Base-by-base conservation (phyloP, 371 early-diverging fungal species). In the Sporodiniella umbellata region DNA sequence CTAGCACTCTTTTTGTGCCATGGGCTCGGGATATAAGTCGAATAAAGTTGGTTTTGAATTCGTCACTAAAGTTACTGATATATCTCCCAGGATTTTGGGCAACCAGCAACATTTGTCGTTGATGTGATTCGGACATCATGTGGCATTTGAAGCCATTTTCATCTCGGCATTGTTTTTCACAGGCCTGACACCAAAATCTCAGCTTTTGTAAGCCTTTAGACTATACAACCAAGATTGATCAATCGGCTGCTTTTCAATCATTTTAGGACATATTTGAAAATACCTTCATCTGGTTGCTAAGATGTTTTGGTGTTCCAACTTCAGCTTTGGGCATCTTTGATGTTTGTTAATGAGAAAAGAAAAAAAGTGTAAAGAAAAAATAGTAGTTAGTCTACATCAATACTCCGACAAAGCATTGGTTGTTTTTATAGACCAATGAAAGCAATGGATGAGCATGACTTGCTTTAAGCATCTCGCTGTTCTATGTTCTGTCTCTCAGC, bases 111-210 rank as follows among this genome's bases (percentile, higher is more conserved):
- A 96, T 94, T 68, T 94, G 93, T 15, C 95, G 85, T 63, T 92
- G 90, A 75, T 98, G 98, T 3, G 89, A 82, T 70, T 96, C 96
- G 17, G 94, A 91, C 38, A 83, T 79, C 37, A 84, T 85, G 69
- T 98, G 97, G 52, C 93, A 92, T 72, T 95, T 93, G 79, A 94
- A 98, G 8, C 98, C 98, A 70, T 96, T 96, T 62, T 93, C 96
- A 70, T 97, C 98, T 45, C 94, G 78, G 50, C 91, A 92, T 60
- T 88, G 88, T 60, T 92, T 93, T 60, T 96, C 86, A 61, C 96
- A 96, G 75, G 94, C 89, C 69, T 96, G 94, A 65, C 98, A 96
- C 54, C 88, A 94, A 84, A 92, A 98, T 53, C 91, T 80, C 47
- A 98, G 78, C 58, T 91, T 90, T 53, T 93, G 90, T 50, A 98